Base-by-base conservation (phyloP, 2,329 filamentous ascomycete genomes). In the Endocalyx cinctus region DNA sequence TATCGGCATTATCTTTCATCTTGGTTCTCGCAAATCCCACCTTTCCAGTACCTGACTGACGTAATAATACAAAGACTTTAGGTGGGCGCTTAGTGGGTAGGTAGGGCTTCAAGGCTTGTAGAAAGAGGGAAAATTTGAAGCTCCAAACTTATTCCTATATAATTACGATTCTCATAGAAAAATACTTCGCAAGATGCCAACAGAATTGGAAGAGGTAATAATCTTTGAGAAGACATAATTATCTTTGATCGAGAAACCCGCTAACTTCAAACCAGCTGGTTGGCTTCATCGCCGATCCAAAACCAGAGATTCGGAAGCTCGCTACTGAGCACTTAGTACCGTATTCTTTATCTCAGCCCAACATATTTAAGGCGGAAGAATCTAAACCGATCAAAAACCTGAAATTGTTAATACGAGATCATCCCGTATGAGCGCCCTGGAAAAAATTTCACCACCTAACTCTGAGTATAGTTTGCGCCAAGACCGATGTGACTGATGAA, bases 211-310 rank as follows among this genome's bases (percentile, higher is more conserved):
- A 66, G 83, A 88, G 64, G 84, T 86, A n/a, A n/a, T n/a, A n/a
- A n/a, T n/a, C n/a, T n/a, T n/a, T n/a, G n/a, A n/a, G n/a, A n/a
- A n/a, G n/a, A n/a, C n/a, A n/a, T n/a, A n/a, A n/a, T n/a, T n/a
- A n/a, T n/a, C n/a, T n/a, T n/a, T n/a, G n/a, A n/a, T n/a, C n/a
- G n/a, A n/a, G n/a, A n/a, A n/a, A n/a, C n/a, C n/a, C 20, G 8
- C 40, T 43, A 16, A 36, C 33, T 35, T 19, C 27, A n/a, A 27
- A 17, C 18, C 48, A 94, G 87, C 79, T 95, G 34, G 87, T 96
- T 41, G 87, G 88, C 58, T 96, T 97, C 63, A 84, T 97, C 39
- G 84, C 86, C 61, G 84, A 94, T 64, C 86, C 86, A 39, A 95
- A 94, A 58, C 87, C 87, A 26, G 85, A 95, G 58, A 87, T 97